These are phyloP conservation scores for Blastocystis sp. DNA, from an alignment of 352 stramenopile genomes.

Conservation along the genomic window DNA sequence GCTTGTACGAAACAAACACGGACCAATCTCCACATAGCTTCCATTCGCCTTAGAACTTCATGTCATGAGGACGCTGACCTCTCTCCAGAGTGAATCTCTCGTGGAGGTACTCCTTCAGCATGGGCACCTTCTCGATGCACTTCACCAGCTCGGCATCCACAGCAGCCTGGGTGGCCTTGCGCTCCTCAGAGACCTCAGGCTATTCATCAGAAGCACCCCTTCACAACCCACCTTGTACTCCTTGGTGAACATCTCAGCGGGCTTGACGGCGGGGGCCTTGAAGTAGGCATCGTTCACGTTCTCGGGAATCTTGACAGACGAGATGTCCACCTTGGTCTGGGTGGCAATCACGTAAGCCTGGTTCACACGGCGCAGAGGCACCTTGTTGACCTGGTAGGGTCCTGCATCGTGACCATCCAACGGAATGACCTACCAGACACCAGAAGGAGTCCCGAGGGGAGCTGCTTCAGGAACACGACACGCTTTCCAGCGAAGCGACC, in stretches of 20 bases:
- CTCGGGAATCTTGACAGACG: conserved; percentile 76
- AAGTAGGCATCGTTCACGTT: conserved; percentile 89
- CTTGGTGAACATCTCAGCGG: conserved; percentile 79
- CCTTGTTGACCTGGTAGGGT: conserved; percentile 96
- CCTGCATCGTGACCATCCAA: conserved; percentile 63
- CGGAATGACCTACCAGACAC: conserved; percentile 62
- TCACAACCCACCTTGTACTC: conserved; percentile 60
- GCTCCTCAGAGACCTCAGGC: conserved; percentile 84
- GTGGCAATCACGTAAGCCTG: conserved; percentile 96
- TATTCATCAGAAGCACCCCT: conserved; percentile 85
- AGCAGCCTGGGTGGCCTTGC: conserved; percentile 94
- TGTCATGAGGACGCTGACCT: conserved; percentile 89
- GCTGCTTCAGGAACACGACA: conserved; percentile 90
- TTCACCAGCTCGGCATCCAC: conserved; percentile 81
- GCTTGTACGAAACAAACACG: not conserved
- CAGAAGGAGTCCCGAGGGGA: conserved; percentile 74
- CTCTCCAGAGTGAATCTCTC: conserved; percentile 93
- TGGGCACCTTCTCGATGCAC: conserved; percentile 69
- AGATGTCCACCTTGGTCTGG: conserved; percentile 87
- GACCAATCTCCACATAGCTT: conserved; percentile 37
- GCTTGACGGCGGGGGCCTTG: conserved; percentile 73
- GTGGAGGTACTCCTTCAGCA: conserved; percentile 95
- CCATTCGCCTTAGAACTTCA: conserved; percentile 86
- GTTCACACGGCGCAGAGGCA: conserved; percentile 91
- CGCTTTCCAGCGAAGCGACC: conserved; percentile 91